Evolutionary conservation across 1,139 yeast genomes (phyloP).

Genomic region (Eremothecium cymbalariae): DNA sequence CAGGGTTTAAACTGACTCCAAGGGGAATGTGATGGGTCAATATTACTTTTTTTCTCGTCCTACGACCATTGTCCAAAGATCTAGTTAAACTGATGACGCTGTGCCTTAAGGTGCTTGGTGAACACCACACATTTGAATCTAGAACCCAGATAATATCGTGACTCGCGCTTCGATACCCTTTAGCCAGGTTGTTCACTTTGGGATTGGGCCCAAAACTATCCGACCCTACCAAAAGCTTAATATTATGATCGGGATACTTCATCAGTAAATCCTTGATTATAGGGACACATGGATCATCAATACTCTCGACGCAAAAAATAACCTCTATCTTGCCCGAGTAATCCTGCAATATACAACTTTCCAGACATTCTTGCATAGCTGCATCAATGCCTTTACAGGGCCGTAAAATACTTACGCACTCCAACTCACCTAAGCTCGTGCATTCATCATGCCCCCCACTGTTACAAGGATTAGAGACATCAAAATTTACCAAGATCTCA

Average conservation of each 20-base stretch:
- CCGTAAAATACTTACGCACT: slow-evolving; percentile 72
- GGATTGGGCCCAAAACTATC: slow-evolving; percentile 80
- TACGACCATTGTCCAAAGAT: slow-evolving; percentile 42
- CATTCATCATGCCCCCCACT: slow-evolving; percentile 14
- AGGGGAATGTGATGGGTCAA: slow-evolving; percentile 77
- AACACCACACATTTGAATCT: slow-evolving; percentile 81
- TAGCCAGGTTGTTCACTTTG: slow-evolving; percentile 74
- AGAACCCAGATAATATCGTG: slow-evolving; percentile 78
- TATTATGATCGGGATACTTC: slow-evolving; percentile 51
- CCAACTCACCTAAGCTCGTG: slow-evolving; percentile 27
- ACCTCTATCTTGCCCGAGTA: slow-evolving; percentile 64
- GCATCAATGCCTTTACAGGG: slow-evolving; percentile 84
- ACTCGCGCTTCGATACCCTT: slow-evolving; percentile 62
- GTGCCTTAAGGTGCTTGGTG: slow-evolving; percentile 55
- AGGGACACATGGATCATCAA: slow-evolving; percentile 56
- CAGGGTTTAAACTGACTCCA: slow-evolving; percentile 39
- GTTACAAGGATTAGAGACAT: slow-evolving; percentile 1
- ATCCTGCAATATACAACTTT: slow-evolving; percentile 58
- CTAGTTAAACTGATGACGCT: slow-evolving; percentile 51
- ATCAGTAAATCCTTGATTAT: slow-evolving; percentile 44
- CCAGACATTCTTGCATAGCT: slow-evolving; percentile 60
- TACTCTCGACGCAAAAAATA: slow-evolving; percentile 64
- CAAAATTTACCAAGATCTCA: slow-evolving; percentile 39
- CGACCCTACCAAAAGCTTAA: slow-evolving; percentile 44
- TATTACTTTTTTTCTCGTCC: slow-evolving; percentile 42